These are phyloP conservation scores for Gnomoniopsis sp. DNA, from an alignment of 2,329 filamentous ascomycete genomes.

Conservation along the genomic window DNA sequence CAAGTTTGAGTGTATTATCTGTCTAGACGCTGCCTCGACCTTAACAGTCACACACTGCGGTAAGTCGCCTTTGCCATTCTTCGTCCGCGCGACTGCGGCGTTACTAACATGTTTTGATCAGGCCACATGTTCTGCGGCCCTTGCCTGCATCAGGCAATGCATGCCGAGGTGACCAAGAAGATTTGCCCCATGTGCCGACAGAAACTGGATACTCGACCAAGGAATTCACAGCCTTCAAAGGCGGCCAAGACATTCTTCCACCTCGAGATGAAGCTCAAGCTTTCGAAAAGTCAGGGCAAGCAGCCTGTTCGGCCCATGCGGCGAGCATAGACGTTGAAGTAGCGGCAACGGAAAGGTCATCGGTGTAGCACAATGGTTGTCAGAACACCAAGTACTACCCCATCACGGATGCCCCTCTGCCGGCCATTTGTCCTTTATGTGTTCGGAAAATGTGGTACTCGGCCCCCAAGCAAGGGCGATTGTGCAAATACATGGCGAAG, in stretches of 20 bases:
- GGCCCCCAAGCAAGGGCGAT: too few relatives aligned
- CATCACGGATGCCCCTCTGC: too few relatives aligned
- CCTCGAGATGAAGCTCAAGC: constrained; percentile 62
- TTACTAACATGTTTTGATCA: constrained; percentile 25
- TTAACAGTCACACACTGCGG: constrained; percentile 65
- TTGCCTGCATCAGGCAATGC: constrained; percentile 58
- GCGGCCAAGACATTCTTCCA: constrained; percentile 51
- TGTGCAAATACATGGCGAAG: neutral
- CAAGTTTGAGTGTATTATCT: constrained; percentile 63
- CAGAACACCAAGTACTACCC: too few relatives aligned
- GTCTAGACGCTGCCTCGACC: constrained; percentile 58
- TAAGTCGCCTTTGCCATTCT: constrained; percentile 35
- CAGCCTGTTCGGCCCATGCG: constrained; percentile 8
- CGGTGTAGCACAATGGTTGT: too few relatives aligned
- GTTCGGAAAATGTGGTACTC: neutral
- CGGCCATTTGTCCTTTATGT: too few relatives aligned
- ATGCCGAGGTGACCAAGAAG: constrained; percentile 52
- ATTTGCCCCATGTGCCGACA: constrained; percentile 63
- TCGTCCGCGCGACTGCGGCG: neutral
- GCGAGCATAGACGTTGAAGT: neutral
- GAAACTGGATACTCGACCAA: constrained; percentile 42
- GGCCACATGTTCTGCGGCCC: constrained; percentile 63
- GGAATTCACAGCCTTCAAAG: constrained; percentile 31
- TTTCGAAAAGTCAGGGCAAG: constrained; percentile 51
- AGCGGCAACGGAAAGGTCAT: too few relatives aligned